A percentile compares a stretch with the other conserved stretches of the same genome.
Evolutionary conservation across 2,329 filamentous ascomycete genomes (phyloP).

Genomic region (Curvularia sp.): DNA sequence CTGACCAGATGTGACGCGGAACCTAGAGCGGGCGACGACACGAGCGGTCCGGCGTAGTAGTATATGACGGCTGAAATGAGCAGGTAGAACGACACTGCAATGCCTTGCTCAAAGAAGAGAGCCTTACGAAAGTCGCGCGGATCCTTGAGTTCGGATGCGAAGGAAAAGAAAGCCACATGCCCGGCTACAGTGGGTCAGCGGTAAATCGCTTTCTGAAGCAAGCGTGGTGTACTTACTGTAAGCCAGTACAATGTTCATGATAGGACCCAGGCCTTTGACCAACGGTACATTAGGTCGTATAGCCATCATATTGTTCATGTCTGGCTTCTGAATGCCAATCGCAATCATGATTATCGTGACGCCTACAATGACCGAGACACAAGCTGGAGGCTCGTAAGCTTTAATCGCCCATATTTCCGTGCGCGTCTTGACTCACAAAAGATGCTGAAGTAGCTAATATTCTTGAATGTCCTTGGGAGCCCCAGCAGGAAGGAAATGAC

Average conservation of each 20-base stretch:
- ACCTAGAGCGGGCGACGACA: slow-evolving; percentile 71
- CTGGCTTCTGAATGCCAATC: slow-evolving; percentile 62
- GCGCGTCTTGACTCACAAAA: slow-evolving; percentile 54
- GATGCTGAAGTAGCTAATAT: slow-evolving; percentile 68
- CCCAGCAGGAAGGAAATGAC: slow-evolving; percentile 66
- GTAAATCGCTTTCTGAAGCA: neutral
- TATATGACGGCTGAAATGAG: slow-evolving; percentile 73
- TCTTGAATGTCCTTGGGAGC: slow-evolving; percentile 68
- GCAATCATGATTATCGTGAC: slow-evolving; percentile 72
- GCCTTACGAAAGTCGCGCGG: slow-evolving; percentile 69
- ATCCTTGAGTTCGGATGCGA: slow-evolving; percentile 69
- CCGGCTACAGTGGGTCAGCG: slow-evolving; percentile 49
- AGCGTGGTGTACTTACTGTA: slow-evolving; percentile 57
- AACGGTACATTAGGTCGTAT: slow-evolving; percentile 32
- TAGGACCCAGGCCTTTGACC: slow-evolving; percentile 38
- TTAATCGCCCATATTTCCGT: slow-evolving; percentile 16
- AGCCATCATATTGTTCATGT: slow-evolving; percentile 39
- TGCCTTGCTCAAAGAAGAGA: slow-evolving; percentile 66
- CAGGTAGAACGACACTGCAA: slow-evolving; percentile 69
- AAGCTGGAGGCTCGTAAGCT: slow-evolving; percentile 54
- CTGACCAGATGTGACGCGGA: slow-evolving; percentile 64
- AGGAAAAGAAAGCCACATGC: slow-evolving; percentile 72
- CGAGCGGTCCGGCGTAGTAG: slow-evolving; percentile 66
- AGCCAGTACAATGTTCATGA: slow-evolving; percentile 72
- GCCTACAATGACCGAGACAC: slow-evolving; percentile 68